These are phyloP conservation scores for Pachysandra terminalis DNA, from an alignment of 164 flowering plant genomes.

Conservation along the genomic window DNA sequence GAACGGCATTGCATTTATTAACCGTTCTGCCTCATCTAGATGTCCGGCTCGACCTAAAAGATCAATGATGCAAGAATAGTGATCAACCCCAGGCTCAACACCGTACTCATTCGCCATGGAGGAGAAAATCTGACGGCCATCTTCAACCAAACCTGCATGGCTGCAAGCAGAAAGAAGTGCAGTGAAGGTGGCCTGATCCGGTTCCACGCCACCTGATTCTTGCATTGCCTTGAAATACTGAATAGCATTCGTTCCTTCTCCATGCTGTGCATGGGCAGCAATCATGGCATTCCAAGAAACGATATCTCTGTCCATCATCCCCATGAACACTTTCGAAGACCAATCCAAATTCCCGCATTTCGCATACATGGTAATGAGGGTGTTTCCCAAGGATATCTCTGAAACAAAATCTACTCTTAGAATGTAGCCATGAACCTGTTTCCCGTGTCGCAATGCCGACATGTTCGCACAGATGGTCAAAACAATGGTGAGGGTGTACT, in stretches of 20 bases:
- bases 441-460: conserved; percentile 47
- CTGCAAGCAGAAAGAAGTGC: conserved; percentile 67
- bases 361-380: conserved; percentile 53
- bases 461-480: conserved; percentile 55
- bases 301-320: conserved; percentile 39
- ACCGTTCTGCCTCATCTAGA: conserved; percentile 50
- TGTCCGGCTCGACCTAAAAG: conserved; percentile 57
- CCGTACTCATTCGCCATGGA: conserved; percentile 47
- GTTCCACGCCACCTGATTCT: conserved; percentile 23
- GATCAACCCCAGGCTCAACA: conserved; percentile 47
- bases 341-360: conserved; percentile 52
- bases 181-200: conserved; percentile 61
- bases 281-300: conserved; percentile 61
- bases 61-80: conserved; percentile 55
- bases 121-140: conserved; percentile 43
- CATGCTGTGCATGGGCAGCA: conserved; percentile 64
- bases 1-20: conserved; percentile 28
- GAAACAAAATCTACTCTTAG: conserved; percentile 26
- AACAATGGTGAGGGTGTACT: conserved; percentile 41
- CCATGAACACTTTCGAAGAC: conserved; percentile 41
- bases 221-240: conserved; percentile 40
- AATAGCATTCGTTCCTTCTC: conserved; percentile 55
- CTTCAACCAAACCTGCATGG: conserved; percentile 61
- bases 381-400: conserved; percentile 47
- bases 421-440: conserved; percentile 59